Evolutionary conservation across 2,329 filamentous ascomycete genomes (phyloP).

Genomic region (Torrubiella hemipterigena): DNA sequence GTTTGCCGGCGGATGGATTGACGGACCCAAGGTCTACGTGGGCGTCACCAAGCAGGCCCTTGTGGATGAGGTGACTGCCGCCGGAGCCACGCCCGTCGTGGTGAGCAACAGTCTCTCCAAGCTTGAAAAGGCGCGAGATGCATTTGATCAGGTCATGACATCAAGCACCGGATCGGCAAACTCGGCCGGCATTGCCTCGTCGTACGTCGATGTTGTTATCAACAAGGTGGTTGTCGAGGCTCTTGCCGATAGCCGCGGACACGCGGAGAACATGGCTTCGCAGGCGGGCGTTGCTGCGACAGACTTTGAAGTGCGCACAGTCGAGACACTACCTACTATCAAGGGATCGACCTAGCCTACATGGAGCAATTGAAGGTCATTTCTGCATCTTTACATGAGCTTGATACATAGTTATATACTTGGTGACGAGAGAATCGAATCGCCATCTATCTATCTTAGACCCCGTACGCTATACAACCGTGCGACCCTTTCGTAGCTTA

Average conservation of each 20-base stretch:
- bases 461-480: no score
- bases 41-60: slow-evolving; percentile 23
- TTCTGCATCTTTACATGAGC: no score
- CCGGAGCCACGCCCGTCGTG: slow-evolving; percentile 20
- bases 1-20: slow-evolving; percentile 26
- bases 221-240: slow-evolving; percentile 17
- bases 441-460: no score
- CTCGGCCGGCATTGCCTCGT: slow-evolving; percentile 19
- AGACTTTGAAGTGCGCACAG: slow-evolving; percentile 23
- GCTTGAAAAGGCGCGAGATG: slow-evolving; percentile 26
- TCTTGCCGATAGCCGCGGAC: slow-evolving; percentile 18
- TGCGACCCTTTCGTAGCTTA: no score
- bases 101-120: slow-evolving; percentile 20
- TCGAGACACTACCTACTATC: slow-evolving; percentile 18
- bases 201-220: slow-evolving; percentile 22
- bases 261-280: slow-evolving; percentile 20
- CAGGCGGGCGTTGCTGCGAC: slow-evolving; percentile 20
- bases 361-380: no score
- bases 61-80: slow-evolving; percentile 19
- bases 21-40: slow-evolving; percentile 21
- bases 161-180: slow-evolving; percentile 11
- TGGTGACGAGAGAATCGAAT: no score
- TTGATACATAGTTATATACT: no score
- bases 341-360: no score
- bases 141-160: slow-evolving; percentile 25